Conservation (phyloP, 2,329 filamentous ascomycete genomes). For the Cladorrhinum sp. region DNA sequence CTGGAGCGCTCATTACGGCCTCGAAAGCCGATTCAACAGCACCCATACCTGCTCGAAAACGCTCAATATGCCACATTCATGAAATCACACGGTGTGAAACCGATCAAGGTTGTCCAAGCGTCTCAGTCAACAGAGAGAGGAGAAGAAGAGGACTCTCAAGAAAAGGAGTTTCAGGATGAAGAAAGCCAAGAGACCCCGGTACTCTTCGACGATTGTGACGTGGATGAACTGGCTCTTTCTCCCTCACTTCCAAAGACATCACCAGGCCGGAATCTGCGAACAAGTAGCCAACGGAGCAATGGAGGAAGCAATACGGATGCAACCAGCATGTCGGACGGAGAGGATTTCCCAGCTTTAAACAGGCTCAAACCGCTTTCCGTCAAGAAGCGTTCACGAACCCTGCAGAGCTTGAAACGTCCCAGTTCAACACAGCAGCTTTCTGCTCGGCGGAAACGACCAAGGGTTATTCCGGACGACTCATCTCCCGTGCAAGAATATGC, state of each 20-base stretch:
- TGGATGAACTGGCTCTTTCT: conserved; percentile 31
- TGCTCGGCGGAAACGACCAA: conserved; percentile 28
- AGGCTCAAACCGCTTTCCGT: conserved; percentile 20
- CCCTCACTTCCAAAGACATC: conserved; percentile 32
- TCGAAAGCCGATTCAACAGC: conserved; percentile 59
- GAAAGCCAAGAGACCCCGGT: conserved; percentile 45
- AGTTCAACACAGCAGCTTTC: conserved; percentile 20
- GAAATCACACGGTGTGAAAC: conserved; percentile 54
- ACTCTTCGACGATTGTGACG: conserved; percentile 23
- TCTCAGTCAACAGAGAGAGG: conserved; percentile 22
- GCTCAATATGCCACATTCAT: conserved; percentile 52
- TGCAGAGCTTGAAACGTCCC: conserved; percentile 23
- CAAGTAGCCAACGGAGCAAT: conserved; percentile 31
- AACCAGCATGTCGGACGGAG: conserved; percentile 32
- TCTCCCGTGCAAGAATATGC: conserved; percentile 11
- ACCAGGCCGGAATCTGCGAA: conserved; percentile 17
- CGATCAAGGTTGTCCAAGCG: conserved; percentile 43
- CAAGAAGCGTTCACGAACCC: conserved; percentile 12
- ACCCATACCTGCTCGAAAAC: conserved; percentile 57
- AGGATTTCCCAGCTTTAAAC: conserved; percentile 32
- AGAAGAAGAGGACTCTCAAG: conserved; percentile 45
- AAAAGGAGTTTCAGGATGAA: conserved; percentile 49
- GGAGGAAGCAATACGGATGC: conserved; percentile 30
- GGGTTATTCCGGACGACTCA: conserved; percentile 13
- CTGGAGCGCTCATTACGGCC: conserved; percentile 53